Base-by-base conservation (phyloP, 805 yeast genomes). In the Pichia phayaonensis region DNA sequence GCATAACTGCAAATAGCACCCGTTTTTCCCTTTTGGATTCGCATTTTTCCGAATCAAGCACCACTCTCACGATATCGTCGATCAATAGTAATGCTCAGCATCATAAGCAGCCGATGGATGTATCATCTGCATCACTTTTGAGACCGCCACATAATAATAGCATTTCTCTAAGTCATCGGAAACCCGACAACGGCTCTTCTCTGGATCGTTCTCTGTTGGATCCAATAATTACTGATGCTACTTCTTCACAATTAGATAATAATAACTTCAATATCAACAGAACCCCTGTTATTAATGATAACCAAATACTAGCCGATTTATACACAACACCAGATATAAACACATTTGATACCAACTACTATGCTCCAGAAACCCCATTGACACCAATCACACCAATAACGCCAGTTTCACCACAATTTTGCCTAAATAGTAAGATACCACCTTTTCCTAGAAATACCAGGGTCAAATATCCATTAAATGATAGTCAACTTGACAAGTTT, bases 401-500 rank as follows among this genome's bases (percentile, higher is more conserved):
- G n/a, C 47, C 26, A 18, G 40, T 44, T 3, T 27, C 57, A 7
- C 44, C 47, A 18, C 42, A 31, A 7, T 29, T 29, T 29, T 15
- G 13, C 34, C 10, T n/a, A 40, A 40, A 44, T 34, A 45, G 20
- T 22, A 20, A 36, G 22, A 36, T 8, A 10, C 40, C 40, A 36
- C 27, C n/a, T 6, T 23, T n/a, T 23, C 4, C n/a, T 1, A 41
- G 10, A 41, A 26, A 6, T 26, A 26, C 11, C 5, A 40, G 24
- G 20, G 27, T n/a, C 20, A 54, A 50, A 48, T 59, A 57, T 46
- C 54, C 47, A 16, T 46, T 61, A 24, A 55, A 54, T 3, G 48
- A 59, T n/a, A 40, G 42, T 15, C 27, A 47, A 6, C 43, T 64
- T 16, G 51, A 56, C 18, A 47, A 46, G 23, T 60, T 56, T 51